Base-by-base conservation (phyloP, 345 rosid species). In the Excoecaria agallocha region DNA sequence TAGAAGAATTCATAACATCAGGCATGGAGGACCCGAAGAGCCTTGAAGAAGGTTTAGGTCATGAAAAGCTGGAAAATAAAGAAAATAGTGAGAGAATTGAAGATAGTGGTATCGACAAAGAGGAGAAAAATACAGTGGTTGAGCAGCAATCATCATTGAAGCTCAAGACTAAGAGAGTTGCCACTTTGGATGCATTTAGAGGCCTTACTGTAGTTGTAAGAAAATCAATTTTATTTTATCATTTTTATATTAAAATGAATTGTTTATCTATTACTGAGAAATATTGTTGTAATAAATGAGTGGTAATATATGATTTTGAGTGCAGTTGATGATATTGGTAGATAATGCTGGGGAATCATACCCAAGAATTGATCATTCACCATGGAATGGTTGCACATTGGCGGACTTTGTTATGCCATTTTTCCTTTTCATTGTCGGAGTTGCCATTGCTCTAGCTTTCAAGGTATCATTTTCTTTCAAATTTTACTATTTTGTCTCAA, bases 361-460 rank as follows among this genome's bases (percentile, higher is more conserved):
- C 56, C 62, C 86, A 19, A 68, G 84, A 12, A 85, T 90, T 8
- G 89, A 90, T 73, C 91, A 88, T 77, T 80, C 90, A 3, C 91
- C 91, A n/a, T 89, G 94, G 91, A 84, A 89, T 20, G 90, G 91
- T 0, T 86, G 90, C 79, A 88, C 85, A 0, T 76, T 86, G 67
- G 94, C 94, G 4, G 94, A 89, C 58, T 86, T 86, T 64, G 91
- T 88, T 25, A 86, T 89, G 91, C 94, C 94, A 0, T 89, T 89
- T 76, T 89, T 89, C 51, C 91, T 86, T 59, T 89, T 89, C 84
- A 85, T 89, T 58, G 91, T 88, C 5, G 94, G 91, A 2, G 85
- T 88, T 2, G 90, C 94, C 13, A 85, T 89, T 30, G 89, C 94
- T 49, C 85, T 88, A 3, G 94, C 94, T 64, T 82, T 89, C 73